Evolutionary conservation across 805 yeast species (phyloP), one percentile per base, ranked within the genome.

Genomic region (Nakazawaea sp.): DNA sequence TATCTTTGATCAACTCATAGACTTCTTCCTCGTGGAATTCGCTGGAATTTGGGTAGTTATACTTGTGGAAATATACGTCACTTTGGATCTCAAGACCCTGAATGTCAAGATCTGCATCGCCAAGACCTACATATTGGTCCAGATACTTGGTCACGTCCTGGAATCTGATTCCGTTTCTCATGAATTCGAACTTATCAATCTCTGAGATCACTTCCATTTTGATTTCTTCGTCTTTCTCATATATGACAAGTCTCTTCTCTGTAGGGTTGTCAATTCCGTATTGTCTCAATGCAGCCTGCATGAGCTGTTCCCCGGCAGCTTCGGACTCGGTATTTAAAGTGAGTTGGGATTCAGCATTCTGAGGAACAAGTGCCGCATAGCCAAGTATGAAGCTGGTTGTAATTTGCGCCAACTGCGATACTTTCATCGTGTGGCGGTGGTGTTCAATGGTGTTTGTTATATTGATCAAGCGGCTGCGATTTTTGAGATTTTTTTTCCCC

Each of bases 131-230:
- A 62, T 32, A 43, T 42, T 4, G 63, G 59, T 43, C 43, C 12
- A 47, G 49, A 42, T 65, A 63, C 16, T 64, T 63, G 8, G 90
- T 80, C 23, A 81, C 67, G 57, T 82, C 90, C 45, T 83, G 72
- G 52, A 80, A 82, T 18, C 62, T 68, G 24, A 66, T 55, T 35
- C 79, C 78, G 27, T 62, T 53, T 35, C 72, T 54, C 38, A 47
- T 55, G 35, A 58, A 53, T 6, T 46, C 39, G 36, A 58, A 49
- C 45, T 68, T 68, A 9, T 57, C 62, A 4, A 44, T 43, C 45
- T 68, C 74, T 10, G 55, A 46, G 16, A 61, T 24, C n/a, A 31
- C 17, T 18, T 30, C 29, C 10, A 39, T 33, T 30, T 39, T 27
- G 12, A 33, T 11, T n/a, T 19, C 17, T 12, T 28, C 35, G 4